Evolutionary conservation across 129 eudicot species (phyloP).

Genomic region (Pseudognaphalium luteoalbum): DNA sequence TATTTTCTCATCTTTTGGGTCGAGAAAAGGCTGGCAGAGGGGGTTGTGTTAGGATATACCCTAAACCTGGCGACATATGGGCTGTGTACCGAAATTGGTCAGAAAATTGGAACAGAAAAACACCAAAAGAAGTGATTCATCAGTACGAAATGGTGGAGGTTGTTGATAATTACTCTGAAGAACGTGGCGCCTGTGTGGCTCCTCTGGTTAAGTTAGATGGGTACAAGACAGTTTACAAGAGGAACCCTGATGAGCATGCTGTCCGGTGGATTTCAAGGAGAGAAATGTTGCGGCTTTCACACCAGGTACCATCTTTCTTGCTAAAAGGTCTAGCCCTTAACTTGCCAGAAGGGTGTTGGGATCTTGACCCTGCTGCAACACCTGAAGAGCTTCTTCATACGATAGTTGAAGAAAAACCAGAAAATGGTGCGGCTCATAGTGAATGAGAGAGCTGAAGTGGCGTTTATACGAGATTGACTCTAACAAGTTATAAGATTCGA

Average conservation of each 20-base stretch:
- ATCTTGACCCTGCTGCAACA: slow-evolving; percentile 93
- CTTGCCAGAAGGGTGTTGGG: slow-evolving; percentile 90
- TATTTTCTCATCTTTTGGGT: slow-evolving; percentile 77
- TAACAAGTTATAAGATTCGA: slow-evolving; percentile 40
- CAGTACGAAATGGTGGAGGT: slow-evolving; percentile 91
- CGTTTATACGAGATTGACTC: slow-evolving; percentile 21
- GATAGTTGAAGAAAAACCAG: slow-evolving; percentile 18
- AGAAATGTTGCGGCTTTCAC: slow-evolving; percentile 86
- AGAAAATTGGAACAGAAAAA: slow-evolving; percentile 63
- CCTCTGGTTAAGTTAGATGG: slow-evolving; percentile 66
- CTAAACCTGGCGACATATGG: slow-evolving; percentile 82
- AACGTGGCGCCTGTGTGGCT: slow-evolving; percentile 59
- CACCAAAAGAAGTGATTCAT: slow-evolving; percentile 77
- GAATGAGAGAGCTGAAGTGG: slow-evolving; percentile 20
- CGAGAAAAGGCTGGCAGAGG: slow-evolving; percentile 91
- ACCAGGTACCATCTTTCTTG: slow-evolving; percentile 79
- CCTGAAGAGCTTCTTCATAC: slow-evolving; percentile 80
- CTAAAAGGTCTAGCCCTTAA: slow-evolving; percentile 48
- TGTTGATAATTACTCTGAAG: slow-evolving; percentile 78
- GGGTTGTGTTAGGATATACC: slow-evolving; percentile 79
- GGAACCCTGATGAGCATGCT: slow-evolving; percentile 47
- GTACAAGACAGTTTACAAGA: slow-evolving; percentile 67
- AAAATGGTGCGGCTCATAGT: neutral
- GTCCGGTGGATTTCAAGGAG: slow-evolving; percentile 63
- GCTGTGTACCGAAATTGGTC: slow-evolving; percentile 90